phyloP scores from a whole-genome alignment of 192 early-diverging fungal species.

The Linnemannia elongata region DNA sequence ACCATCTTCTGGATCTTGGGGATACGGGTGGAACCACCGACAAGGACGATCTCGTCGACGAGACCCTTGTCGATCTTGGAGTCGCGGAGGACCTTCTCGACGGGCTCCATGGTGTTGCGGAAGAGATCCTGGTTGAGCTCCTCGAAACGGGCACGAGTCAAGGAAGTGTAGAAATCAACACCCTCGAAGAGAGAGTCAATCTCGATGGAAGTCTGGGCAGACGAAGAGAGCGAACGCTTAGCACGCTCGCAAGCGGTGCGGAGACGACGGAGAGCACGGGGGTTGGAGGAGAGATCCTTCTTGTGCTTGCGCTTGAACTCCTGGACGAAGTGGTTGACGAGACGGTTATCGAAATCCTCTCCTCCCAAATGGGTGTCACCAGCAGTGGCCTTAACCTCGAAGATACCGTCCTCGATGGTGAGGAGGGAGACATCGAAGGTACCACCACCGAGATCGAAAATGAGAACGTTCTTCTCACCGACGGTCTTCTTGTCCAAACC shows the following conservation, averaged over 20 bases:
- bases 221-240: constrained; percentile 96
- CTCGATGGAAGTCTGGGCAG: constrained; percentile 94
- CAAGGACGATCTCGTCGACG: constrained; percentile 96
- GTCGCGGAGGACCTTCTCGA: constrained; percentile 97
- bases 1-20: constrained; percentile 99
- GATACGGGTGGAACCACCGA: constrained; percentile 99
- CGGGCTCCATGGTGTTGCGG: constrained; percentile 94
- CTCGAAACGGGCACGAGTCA: constrained; percentile 99
- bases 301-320: constrained; percentile 99
- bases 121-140: constrained; percentile 98
- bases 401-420: constrained; percentile 97
- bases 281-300: constrained; percentile 92
- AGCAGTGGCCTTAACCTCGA: constrained; percentile 98
- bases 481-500: constrained; percentile 96
- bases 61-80: constrained; percentile 94
- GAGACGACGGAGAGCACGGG: constrained; percentile 96
- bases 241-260: constrained; percentile 98
- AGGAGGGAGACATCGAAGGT: constrained; percentile 98
- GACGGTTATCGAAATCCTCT: constrained; percentile 99
- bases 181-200: constrained; percentile 98
- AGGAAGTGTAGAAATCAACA: constrained; percentile 97
- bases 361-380: constrained; percentile 99
- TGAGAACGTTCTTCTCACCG: constrained; percentile 94
- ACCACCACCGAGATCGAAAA: constrained; percentile 98
- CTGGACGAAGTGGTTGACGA: constrained; percentile 94